Evolutionary conservation across 768 basidiomycete genomes (phyloP).

Genomic region (Pleurotus salmoneostramineus): DNA sequence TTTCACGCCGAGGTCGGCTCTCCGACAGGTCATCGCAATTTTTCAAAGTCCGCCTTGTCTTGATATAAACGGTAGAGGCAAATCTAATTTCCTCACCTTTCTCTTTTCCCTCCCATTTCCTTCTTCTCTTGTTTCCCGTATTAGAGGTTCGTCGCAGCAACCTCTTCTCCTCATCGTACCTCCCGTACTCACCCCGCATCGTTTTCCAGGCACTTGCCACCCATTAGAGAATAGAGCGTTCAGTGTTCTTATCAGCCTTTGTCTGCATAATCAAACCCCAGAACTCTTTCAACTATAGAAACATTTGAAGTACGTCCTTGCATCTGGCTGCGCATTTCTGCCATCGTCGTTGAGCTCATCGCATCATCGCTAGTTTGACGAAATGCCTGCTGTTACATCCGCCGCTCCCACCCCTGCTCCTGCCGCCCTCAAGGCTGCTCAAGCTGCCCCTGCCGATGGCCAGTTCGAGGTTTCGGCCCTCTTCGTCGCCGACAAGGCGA

Average conservation of each 20-base stretch:
- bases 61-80: constrained; percentile 25
- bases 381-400: constrained; percentile 80
- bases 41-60: constrained; percentile 35
- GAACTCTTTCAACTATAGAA: constrained; percentile 25
- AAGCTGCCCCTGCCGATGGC: constrained; percentile 45
- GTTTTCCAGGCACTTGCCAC: constrained; percentile 33
- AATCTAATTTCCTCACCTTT: constrained; percentile 18
- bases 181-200: not conserved
- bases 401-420: constrained; percentile 55
- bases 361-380: constrained; percentile 37
- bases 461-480: constrained; percentile 72
- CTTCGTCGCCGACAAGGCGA: constrained; percentile 82
- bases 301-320: constrained; percentile 37
- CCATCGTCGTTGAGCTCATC: not conserved
- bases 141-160: constrained; percentile 31
- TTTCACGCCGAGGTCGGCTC: constrained; percentile 12
- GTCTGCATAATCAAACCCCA: constrained; percentile 42
- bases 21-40: constrained; percentile 21
- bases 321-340: not conserved
- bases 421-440: constrained; percentile 66
- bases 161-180: constrained; percentile 3
- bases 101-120: constrained; percentile 30
- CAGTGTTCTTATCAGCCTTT: constrained; percentile 55
- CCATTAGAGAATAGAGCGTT: constrained; percentile 57
- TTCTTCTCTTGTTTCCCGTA: constrained; percentile 26